Percentiles rank a stretch among this genome's conserved stretches.
These are phyloP conservation scores for Kwoniella sp. DNA, from an alignment of 768 basidiomycete genomes.

Conservation along the genomic window DNA sequence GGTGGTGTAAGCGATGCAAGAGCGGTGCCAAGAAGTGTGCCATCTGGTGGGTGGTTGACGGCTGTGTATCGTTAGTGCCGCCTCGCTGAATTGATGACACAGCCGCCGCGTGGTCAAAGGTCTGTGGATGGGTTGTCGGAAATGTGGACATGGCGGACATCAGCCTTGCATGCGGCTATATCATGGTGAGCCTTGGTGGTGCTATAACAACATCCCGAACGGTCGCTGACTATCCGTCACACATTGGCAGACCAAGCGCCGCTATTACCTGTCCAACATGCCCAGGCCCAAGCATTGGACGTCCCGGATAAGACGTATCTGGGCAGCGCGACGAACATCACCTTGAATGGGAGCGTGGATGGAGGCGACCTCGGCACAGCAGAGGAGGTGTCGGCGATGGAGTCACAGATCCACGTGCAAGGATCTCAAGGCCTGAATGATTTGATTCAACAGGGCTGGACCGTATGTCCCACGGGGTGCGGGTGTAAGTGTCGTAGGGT, in stretches of 20 bases:
- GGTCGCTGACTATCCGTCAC: not conserved
- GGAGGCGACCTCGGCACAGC: not conserved
- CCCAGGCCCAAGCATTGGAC: not conserved
- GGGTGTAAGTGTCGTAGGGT: conserved; percentile 38
- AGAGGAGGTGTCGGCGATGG: not conserved
- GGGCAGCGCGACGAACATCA: not conserved
- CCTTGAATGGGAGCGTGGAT: not conserved
- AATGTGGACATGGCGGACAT: conserved; percentile 42
- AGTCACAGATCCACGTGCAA: not conserved
- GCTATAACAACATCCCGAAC: not conserved
- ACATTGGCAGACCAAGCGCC: conserved; percentile 9
- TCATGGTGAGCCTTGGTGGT: conserved; percentile 24
- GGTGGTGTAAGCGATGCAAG: conserved; percentile 40
- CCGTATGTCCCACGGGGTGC: conserved; percentile 39
- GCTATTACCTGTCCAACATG: not conserved
- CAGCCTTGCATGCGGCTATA: conserved; percentile 32
- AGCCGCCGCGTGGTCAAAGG: conserved; percentile 33
- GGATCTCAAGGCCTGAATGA: not conserved
- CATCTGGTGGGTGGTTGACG: conserved; percentile 23
- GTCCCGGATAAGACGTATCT: not conserved
- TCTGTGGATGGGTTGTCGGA: conserved; percentile 33
- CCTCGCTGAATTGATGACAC: not conserved
- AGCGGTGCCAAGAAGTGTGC: conserved; percentile 30
- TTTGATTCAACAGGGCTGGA: conserved; percentile 13
- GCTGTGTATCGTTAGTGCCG: not conserved